Conservation (phyloP, 306 rosid species). For the Lathyrus tuberosus region DNA sequence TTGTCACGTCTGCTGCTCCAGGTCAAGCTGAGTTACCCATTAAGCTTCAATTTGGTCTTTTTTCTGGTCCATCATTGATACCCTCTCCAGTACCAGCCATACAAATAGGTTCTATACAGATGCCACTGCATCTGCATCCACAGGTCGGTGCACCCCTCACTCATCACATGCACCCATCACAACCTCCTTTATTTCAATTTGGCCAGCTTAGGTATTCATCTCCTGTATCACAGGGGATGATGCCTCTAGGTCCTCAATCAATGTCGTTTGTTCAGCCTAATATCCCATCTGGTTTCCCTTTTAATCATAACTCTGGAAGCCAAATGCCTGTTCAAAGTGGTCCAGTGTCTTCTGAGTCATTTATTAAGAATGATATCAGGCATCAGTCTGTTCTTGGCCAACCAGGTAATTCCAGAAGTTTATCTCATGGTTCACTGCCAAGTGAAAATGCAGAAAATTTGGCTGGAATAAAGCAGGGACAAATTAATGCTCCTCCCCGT, state of each 20-base stretch:
- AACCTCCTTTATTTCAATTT: slow-evolving; percentile 92
- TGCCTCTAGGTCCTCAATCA: slow-evolving; percentile 79
- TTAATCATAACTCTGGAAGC: slow-evolving; percentile 60
- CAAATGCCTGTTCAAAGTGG: slow-evolving; percentile 59
- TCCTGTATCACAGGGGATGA: slow-evolving; percentile 73
- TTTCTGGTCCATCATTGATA: slow-evolving; percentile 94
- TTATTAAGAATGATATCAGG: slow-evolving; percentile 47
- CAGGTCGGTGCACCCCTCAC: slow-evolving; percentile 71
- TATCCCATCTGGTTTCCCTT: slow-evolving; percentile 61
- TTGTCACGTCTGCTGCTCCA: slow-evolving; percentile 52
- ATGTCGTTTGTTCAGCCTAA: slow-evolving; percentile 78
- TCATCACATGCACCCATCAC: slow-evolving; percentile 82
- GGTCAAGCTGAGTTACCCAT: slow-evolving; percentile 77
- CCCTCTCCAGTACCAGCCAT: slow-evolving; percentile 96
- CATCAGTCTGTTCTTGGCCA: slow-evolving; percentile 54
- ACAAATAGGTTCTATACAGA: slow-evolving; percentile 97
- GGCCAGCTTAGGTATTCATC: slow-evolving; percentile 89
- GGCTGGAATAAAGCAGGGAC: slow-evolving; percentile 52
- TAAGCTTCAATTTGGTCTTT: slow-evolving; percentile 96
- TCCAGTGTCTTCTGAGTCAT: slow-evolving; percentile 55
- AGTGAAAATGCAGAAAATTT: slow-evolving; percentile 49
- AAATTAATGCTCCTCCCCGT: slow-evolving; percentile 45
- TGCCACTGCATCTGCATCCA: slow-evolving; percentile 93
- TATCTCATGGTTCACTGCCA: slow-evolving; percentile 54
- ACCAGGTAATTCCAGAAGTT: slow-evolving; percentile 51